Evolutionary conservation across 1,284 basidiomycete genomes (phyloP), one percentile per base, ranked within the genome.

Genomic region (Rhodotorula sp.): DNA sequence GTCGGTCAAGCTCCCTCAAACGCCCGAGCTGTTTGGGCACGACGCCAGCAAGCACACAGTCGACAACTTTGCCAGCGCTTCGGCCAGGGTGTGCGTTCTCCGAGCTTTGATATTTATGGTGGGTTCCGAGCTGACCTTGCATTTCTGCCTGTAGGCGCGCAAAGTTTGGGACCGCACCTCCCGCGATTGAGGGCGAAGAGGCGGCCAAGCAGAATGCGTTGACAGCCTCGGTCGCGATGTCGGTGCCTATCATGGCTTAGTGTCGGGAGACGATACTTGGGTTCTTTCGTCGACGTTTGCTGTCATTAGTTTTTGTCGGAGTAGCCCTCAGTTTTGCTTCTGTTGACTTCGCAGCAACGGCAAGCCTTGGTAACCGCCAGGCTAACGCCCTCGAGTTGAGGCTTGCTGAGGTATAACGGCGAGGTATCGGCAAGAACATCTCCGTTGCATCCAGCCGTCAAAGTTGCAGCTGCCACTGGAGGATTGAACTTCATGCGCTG

Each of bases 1-100:
- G 23, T 52, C 25, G 21, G 27, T 68, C 21, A 64, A 44, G 67
- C 44, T 69, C 19, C 61, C 67, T 12, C 55, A 56, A 41, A 25
- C 52, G 49, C 46, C 55, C 12, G 55, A 49, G 46, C 50, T 69
- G 16, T 62, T 69, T 13, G 67, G 54, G 10, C 67, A 69, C 58
- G 67, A 69, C 49, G 57, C 56, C 10, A 56, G 48, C 12, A 21
- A 21, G 19, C 59, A 64, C 34, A 50, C 67, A 16, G 34, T 55
- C 34, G 57, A 21, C 44, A 44, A 25, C 2, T 58, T 58, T 14
- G 44, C 44, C n/a, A n/a, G 10, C 1, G 57, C 42, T 10, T 44
- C 57, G 44, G 21, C 14, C 44, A 23, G 44, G 25, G 44, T 58
- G 55, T 56, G 55, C 55, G 55, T 56, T 12, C n/a, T 23, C 7